These are phyloP conservation scores for Hymenoscyphus repandus DNA, from an alignment of 2,329 filamentous ascomycete species.

Conservation along the genomic window DNA sequence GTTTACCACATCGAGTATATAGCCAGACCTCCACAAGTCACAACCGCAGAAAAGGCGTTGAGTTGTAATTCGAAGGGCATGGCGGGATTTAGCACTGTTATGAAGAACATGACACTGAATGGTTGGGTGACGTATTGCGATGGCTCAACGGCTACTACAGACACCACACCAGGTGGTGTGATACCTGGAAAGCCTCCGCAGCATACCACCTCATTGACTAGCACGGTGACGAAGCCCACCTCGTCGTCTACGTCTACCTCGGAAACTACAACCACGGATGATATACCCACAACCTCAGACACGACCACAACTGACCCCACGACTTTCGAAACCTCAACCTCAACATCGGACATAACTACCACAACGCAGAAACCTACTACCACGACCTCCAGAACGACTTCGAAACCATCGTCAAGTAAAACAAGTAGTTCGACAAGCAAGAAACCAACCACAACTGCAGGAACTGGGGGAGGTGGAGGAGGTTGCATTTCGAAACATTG, in stretches of 20 bases:
- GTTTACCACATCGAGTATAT: constrained; percentile 72
- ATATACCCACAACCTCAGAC: background rate
- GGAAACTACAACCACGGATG: background rate
- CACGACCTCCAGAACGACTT: background rate
- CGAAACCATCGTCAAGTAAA: background rate
- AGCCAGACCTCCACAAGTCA: constrained; percentile 22
- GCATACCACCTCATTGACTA: background rate
- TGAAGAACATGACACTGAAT: constrained; percentile 8
- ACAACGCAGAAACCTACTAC: background rate
- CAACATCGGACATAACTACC: background rate
- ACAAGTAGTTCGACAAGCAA: background rate
- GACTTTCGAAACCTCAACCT: background rate
- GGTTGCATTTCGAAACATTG: constrained; percentile 14
- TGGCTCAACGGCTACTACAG: constrained; percentile 10
- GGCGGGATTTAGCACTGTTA: constrained; percentile 6
- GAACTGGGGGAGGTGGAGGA: no score
- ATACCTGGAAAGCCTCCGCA: constrained; percentile 4
- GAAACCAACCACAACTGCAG: background rate
- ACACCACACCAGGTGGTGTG: constrained; percentile 10
- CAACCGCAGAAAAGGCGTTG: background rate
- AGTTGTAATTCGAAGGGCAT: background rate
- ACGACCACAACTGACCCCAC: background rate
- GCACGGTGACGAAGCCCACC: background rate
- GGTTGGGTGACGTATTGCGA: constrained; percentile 16
- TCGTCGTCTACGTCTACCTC: background rate